Evolutionary conservation across 371 early-diverging fungal species (phyloP).

Genomic region (Ordospora pajunii): DNA sequence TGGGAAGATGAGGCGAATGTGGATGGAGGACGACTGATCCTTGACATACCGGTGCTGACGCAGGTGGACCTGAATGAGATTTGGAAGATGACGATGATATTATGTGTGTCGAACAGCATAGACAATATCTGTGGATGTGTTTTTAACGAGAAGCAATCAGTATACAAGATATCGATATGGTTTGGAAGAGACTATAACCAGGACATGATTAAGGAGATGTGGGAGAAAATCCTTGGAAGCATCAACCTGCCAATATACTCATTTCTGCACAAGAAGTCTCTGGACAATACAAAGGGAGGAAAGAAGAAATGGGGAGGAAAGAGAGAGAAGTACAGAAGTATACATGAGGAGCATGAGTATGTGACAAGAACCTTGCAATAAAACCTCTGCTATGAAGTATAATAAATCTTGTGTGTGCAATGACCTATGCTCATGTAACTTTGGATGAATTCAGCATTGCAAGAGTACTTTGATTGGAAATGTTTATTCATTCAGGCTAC

Average conservation of each 20-base stretch:
- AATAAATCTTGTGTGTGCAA: too few relatives aligned
- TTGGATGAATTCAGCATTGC: too few relatives aligned
- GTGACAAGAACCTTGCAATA: too few relatives aligned
- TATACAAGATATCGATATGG: constrained; percentile 39
- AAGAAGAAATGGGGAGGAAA: constrained; percentile 36
- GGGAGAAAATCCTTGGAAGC: constrained; percentile 21
- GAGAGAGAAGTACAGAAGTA: background rate
- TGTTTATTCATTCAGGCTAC: background rate
- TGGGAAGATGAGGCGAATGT: constrained; percentile 95
- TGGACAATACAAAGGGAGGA: constrained; percentile 19
- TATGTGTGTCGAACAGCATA: constrained; percentile 78
- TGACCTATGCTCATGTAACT: too few relatives aligned
- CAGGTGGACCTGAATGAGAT: constrained; percentile 12
- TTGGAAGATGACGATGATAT: constrained; percentile 67
- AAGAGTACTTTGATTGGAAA: background rate
- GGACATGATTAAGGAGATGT: constrained; percentile 20
- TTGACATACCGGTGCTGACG: constrained; percentile 63
- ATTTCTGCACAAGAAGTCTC: constrained; percentile 27
- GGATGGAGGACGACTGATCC: constrained; percentile 85
- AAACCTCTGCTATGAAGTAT: too few relatives aligned
- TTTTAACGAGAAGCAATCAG: constrained; percentile 57
- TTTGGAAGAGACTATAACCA: constrained; percentile 21
- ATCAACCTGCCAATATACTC: constrained; percentile 11
- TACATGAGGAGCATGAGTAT: too few relatives aligned
- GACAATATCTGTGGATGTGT: constrained; percentile 78